Base-by-base conservation (phyloP, 2,329 filamentous ascomycete species). In the Cytospora mali region DNA sequence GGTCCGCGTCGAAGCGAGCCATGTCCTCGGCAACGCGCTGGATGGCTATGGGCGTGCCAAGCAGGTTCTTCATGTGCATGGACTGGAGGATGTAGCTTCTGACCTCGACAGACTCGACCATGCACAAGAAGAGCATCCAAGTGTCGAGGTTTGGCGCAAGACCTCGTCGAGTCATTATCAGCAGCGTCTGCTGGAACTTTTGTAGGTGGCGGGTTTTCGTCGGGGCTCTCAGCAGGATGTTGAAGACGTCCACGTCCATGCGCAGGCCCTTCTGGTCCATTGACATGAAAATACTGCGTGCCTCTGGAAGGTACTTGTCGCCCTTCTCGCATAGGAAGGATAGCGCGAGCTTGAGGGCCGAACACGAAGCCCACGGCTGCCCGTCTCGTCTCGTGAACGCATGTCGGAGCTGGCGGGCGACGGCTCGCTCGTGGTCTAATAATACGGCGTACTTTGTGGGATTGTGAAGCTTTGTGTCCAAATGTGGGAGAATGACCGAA, bases 81-180 rank as follows among this genome's bases (percentile, higher is more conserved):
- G 74, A 73, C 14, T 76, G 75, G 31, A 84, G 69, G 31, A 82
- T 72, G 66, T 80, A 78, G 27, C 77, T 76, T 57, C 76, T 75
- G 55, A 80, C 77, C n/a, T 84, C 80, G 69, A 88, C 86, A 13
- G 82, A 82, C 71, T 85, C 82, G 62, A 89, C 82, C 51, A 84
- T 74, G n/a, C 74, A 71, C 21, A 84, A 71, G 62, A 83, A 81
- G 4, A 79, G 72, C 3, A 79, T 66, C 82, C 82, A 84, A 0
- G 82, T 83, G 18, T 71, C 70, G 3, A 78, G 69, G 54, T 81
- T 78, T 4, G 81, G 79, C 29, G 67, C 64, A 51, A 76, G 74
- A 54, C 74, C 76, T 14, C 73, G 71, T 7, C 66, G 58, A 27
- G 72, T 64, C 81, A 84, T 83, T 62, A 74, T 71, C 18, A 70